Conservation (phyloP, 2,329 filamentous ascomycete genomes). For the Alternaria ethzedia region DNA sequence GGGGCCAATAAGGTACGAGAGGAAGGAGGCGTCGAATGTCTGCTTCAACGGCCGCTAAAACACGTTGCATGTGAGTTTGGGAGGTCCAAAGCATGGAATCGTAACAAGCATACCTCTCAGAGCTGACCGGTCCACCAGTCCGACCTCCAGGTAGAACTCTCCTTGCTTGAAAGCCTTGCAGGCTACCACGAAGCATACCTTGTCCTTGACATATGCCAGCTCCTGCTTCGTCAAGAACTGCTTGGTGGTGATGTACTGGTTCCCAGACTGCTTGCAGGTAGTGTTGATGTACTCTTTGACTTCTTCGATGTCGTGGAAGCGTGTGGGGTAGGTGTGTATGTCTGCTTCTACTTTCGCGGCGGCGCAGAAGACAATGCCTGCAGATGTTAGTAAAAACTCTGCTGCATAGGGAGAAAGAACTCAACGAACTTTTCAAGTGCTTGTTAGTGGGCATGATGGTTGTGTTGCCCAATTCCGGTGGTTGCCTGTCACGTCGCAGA, state of each 20-base stretch:
- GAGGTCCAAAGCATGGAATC: no score
- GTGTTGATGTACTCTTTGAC: conserved; percentile 5
- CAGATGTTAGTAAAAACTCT: not conserved
- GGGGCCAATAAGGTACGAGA: not conserved
- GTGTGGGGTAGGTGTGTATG: conserved; percentile 6
- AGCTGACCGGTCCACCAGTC: not conserved
- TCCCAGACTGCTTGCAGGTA: not conserved
- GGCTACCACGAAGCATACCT: conserved; percentile 11
- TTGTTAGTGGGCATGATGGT: not conserved
- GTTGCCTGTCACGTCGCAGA: not conserved
- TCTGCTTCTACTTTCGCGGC: not conserved
- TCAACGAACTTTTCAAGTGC: not conserved
- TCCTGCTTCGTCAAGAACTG: not conserved
- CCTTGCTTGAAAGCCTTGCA: conserved; percentile 8
- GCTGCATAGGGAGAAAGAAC: not conserved
- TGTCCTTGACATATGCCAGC: conserved; percentile 5
- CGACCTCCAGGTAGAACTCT: conserved; percentile 14
- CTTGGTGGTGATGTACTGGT: not conserved
- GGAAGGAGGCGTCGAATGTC: not conserved
- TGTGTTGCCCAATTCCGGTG: not conserved
- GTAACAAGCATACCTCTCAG: not conserved
- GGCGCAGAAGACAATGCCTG: not conserved
- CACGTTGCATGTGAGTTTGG: not conserved
- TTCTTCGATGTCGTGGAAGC: conserved; percentile 8
- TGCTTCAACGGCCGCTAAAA: not conserved